Evolutionary conservation across 495 filamentous ascomycete genomes (phyloP).

Genomic region (Neurospora cerealis): DNA sequence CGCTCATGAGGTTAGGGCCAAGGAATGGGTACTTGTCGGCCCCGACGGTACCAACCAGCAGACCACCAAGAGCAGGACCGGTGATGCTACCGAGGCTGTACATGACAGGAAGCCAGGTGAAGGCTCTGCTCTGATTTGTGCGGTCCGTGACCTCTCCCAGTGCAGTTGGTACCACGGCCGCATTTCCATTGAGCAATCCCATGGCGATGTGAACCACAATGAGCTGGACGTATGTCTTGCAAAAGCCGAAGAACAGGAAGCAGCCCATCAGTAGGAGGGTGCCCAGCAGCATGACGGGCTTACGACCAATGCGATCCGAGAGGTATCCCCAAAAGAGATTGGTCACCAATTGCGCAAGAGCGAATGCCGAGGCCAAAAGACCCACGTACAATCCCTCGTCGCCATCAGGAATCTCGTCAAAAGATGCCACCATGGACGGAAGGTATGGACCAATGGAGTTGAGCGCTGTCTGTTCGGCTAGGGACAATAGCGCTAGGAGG

Average conservation of each 20-base stretch:
- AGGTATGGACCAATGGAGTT: conserved; percentile 97
- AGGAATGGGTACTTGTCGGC: conserved; percentile 67
- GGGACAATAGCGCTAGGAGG: conserved; percentile 76
- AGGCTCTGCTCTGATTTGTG: conserved; percentile 84
- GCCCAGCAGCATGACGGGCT: conserved; percentile 83
- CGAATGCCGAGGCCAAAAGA: conserved; percentile 79
- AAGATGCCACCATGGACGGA: conserved; percentile 79
- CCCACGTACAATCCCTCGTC: conserved; percentile 86
- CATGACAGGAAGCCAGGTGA: conserved; percentile 84
- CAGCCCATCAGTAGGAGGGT: conserved; percentile 70
- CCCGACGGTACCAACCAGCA: conserved; percentile 52
- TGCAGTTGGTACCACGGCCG: conserved; percentile 76
- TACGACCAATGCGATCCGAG: conserved; percentile 81
- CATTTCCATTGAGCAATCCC: conserved; percentile 89
- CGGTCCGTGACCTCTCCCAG: conserved; percentile 92
- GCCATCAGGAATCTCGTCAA: conserved; percentile 62
- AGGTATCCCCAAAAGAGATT: conserved; percentile 93
- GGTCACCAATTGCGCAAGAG: conserved; percentile 80
- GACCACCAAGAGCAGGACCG: conserved; percentile 79
- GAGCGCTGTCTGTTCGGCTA: conserved; percentile 90
- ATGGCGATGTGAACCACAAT: conserved; percentile 77
- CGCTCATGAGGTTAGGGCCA: conserved; percentile 68
- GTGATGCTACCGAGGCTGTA: conserved; percentile 92
- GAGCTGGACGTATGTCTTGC: conserved; percentile 70
- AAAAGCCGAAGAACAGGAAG: conserved; percentile 84